These are phyloP conservation scores for Taphrina flavorubra DNA, from an alignment of 1,139 yeast genomes.

Conservation along the genomic window DNA sequence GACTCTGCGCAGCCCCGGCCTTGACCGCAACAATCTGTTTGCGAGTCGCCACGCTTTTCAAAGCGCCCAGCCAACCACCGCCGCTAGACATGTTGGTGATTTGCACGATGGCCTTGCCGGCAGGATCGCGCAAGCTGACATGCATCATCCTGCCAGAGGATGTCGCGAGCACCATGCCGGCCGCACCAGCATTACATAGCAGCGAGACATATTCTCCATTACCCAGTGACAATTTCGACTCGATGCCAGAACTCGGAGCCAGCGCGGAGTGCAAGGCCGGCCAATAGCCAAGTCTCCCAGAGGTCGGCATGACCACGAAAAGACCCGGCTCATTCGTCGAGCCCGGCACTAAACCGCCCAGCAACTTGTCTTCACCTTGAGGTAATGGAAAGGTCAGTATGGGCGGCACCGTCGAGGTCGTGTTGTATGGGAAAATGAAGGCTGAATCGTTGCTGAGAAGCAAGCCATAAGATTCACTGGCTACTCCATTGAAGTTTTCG, in stretches of 20 bases:
- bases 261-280: conserved; percentile 35
- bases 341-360: conserved; percentile 69
- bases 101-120: conserved; percentile 62
- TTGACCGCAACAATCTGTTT: conserved; percentile 67
- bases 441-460: conserved; percentile 49
- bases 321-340: conserved; percentile 75
- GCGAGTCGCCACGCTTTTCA: conserved; percentile 46
- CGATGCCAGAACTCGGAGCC: conserved; percentile 35
- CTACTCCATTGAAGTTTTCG: conserved; percentile 36
- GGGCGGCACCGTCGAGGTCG: conserved; percentile 65
- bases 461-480: conserved; percentile 34
- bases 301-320: conserved; percentile 61
- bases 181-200: conserved; percentile 51
- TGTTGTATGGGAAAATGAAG: conserved; percentile 72
- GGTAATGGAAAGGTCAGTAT: conserved; percentile 57
- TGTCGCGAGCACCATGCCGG: conserved; percentile 75
- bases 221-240: conserved; percentile 20
- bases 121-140: conserved; percentile 68
- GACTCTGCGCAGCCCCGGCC: conserved; percentile 61
- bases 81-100: conserved; percentile 45
- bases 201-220: conserved; percentile 17
- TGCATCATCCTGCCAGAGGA: conserved; percentile 71
- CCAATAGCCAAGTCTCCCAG: conserved; percentile 46
- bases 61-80: conserved; percentile 45
- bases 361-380: conserved; percentile 51